Base-by-base conservation (phyloP, 2,329 filamentous ascomycete species). In the Tolypocladium ovalisporum region DNA sequence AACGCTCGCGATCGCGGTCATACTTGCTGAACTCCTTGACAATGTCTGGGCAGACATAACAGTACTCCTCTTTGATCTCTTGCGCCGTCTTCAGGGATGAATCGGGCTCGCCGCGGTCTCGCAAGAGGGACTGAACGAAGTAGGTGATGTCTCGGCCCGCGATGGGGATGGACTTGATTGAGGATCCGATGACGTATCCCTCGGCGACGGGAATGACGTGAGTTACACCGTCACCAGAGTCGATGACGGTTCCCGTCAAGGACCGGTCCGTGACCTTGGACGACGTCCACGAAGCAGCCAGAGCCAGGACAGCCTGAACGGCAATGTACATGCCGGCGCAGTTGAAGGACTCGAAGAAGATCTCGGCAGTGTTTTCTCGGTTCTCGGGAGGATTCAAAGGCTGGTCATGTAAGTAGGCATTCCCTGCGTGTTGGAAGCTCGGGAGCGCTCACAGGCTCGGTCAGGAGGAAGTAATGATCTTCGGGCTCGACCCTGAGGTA, bases 341-440 rank as follows among this genome's bases (percentile, higher is more conserved):
- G 78, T 99, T 99, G 81, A 99, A 99, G 4, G 94, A 97, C 72
- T 99, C 94, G 77, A 99, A 99, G 85, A 99, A 97, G 75, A 99
- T 99, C 73, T 99, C 94, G 73, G 94, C 94, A 32, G 94, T 97
- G 73, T 96, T 97, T 76, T 99, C 94, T 70, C 94, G 91, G 76
- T 99, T 97, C 77, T 99, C 94, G 34, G 94, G 94, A 39, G 94
- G 94, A 74, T 99, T 99, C 70, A 99, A 82, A 62, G 94, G 94
- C 89, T 96, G 57, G 57, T 32, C 36, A n/a, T 22, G 52, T 51
- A 36, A 57, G 51, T 19, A 12, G 27, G 35, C 4, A 24, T n/a
- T 32, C 8, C 4, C 8, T 27, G 24, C 6, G 29, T 19, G 32
- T 10, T 19, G 7, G 8, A 37, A 19, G 40, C 22, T 7, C 8